These are phyloP conservation scores for Cladosporium sp. DNA, from an alignment of 2,329 filamentous ascomycete genomes.

Conservation along the genomic window DNA sequence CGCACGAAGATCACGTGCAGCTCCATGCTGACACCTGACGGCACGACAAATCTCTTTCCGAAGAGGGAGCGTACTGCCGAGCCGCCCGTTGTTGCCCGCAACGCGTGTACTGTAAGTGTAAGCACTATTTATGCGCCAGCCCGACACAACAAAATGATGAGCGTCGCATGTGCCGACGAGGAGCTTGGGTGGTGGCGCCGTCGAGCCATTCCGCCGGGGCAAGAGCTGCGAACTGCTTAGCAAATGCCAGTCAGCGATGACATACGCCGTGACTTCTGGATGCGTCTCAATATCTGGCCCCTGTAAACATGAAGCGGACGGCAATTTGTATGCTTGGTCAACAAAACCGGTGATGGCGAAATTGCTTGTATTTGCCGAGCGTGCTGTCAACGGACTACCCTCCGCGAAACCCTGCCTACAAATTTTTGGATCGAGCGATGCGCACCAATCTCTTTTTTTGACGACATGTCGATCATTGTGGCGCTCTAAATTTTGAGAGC, in stretches of 20 bases:
- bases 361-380: constrained; percentile 5
- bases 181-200: not conserved
- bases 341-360: not conserved
- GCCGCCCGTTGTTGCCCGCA: constrained; percentile 9
- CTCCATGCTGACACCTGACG: not conserved
- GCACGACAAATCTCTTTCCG: not conserved
- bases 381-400: constrained; percentile 1
- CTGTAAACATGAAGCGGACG: not conserved
- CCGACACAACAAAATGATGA: not conserved
- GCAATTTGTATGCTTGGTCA: not conserved
- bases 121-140: constrained; percentile 1
- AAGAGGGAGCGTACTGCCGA: constrained; percentile 3
- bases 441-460: not conserved
- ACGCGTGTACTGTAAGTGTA: not conserved
- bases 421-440: constrained; percentile 8
- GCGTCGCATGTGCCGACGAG: not conserved
- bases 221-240: not conserved
- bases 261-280: not conserved
- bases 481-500: no score
- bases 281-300: not conserved
- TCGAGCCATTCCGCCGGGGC: not conserved
- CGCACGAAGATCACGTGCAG: not conserved
- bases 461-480: not conserved
- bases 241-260: not conserved
- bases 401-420: not conserved